Evolutionary conservation across 176 grass and related monocot species (phyloP), one percentile per base, ranked within the genome.

Genomic region (Saccharum officinarum): DNA sequence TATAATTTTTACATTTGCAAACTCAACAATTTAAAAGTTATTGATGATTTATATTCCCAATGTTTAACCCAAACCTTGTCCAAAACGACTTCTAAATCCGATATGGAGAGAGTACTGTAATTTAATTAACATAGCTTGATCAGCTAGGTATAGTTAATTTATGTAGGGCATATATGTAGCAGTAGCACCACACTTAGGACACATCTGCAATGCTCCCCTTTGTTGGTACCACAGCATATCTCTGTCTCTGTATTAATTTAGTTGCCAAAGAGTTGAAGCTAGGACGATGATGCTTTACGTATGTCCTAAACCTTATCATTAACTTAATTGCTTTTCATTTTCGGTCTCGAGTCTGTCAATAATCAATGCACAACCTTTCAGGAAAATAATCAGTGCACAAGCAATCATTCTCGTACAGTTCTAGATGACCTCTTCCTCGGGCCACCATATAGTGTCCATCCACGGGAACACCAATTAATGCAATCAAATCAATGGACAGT

Each of bases 201-300:
- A 79, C 80, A 73, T 90, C 73, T 83, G 30, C 36, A 73, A 60
- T n/a, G 59, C 61, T 69, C n/a, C 59, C 46, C 44, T 86, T 87
- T 87, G 77, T 79, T 79, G 26, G 26, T 79, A 83, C 47, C 20
- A 83, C 25, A 83, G 22, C 84, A 74, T 79, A 83, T 90, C 71
- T 77, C 39, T 63, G 22, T 67, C 67, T 67, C 4, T 59, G 30
- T 46, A 83, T 79, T 83, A 86, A 73, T 49, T 78, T 79, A 86
- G 22, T 83, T 23, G 55, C 37, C 75, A 67, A 79, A 74, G 25
- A 39, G 74, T 31, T 22, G 28, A 67, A 52, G 44, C 44, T 54
- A 70, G 57, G 44, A n/a, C 2, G 20, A 79, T 75, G 57, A 68
- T 75, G 44, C 46, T 67, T 86, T 79, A 73, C 67, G 42, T 78